Evolutionary conservation across 2,329 filamentous ascomycete species (phyloP), one percentile per base, ranked within the genome.

Genomic region (Aspergillus proliferans): DNA sequence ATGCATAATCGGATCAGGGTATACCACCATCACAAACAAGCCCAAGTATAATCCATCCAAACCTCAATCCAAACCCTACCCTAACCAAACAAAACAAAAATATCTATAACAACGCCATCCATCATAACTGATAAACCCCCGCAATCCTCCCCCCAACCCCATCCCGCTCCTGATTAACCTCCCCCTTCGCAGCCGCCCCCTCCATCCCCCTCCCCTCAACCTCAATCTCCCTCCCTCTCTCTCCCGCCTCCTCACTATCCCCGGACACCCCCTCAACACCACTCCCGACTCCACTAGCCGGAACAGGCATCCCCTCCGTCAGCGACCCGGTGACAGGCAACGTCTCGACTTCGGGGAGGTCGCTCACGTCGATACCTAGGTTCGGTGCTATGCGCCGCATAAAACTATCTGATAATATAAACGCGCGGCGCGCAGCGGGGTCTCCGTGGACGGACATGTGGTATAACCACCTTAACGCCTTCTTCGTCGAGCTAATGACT

Each of bases 391-490:
- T 61, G 6, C 62, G 63, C 14, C 50, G 54, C 14, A 71, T 47
- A 43, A 71, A 54, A 5, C 54, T 49, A 48, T 66, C 59, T 49
- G 67, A 69, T 4, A 68, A 50, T 6, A 56, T 5, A 52, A 70
- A 74, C 0, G 70, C 70, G 9, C 68, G 60, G 6, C 55, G 48
- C 2, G 69, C 63, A 2, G 67, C 65, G 1, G 53, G 40, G 33
- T 67, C 63, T 12, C 64, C 58, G 9, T 19, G 15, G 10, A 46
- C 28, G 5, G 61, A 62, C 48, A 72, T 60, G 2, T 60, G 50
- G 48, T 68, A 58, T 1, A 74, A 60, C 70, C 70, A 73, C 19
- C 48, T 50, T 5, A 72, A 51, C 2, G 65, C 68, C 45, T 73
- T 73, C 49, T 63, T 69, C 10, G 62, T 54, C 10, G 61, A 52